Base-by-base conservation (phyloP, 495 filamentous ascomycete genomes). In the Neurospora intermedia region DNA sequence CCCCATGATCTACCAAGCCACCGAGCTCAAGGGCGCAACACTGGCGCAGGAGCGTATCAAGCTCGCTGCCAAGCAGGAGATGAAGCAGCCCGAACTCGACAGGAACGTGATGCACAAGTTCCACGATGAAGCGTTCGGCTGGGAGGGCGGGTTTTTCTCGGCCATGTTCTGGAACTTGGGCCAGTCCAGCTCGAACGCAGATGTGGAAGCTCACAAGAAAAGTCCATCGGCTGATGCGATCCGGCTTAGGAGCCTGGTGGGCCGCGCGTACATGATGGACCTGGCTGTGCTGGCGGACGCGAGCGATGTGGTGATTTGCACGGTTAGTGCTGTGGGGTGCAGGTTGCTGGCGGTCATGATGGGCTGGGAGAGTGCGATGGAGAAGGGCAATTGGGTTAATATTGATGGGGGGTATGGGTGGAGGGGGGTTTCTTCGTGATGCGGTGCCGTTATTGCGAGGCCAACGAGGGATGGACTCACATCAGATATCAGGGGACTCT, bases 121-220 rank as follows among this genome's bases (percentile, higher is more conserved):
- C 79, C 83, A 90, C 45, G 90, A 91, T 70, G 89, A 91, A 79
- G 84, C 86, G 31, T 85, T 89, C 40, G 91, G 91, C 38, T 93
- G 91, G 91, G 91, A 92, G 76, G 91, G 91, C 42, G 91, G 91
- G 9, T 93, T 93, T 81, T 93, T 89, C 79, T 82, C 84, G 31
- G 84, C 85, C 74, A 88, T 92, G 80, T 93, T 93, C 78, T 91
- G 88, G 87, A 86, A 86, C 59, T 80, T 93, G 2, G 91, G 90
- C 38, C 78, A 79, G 27, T 75, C 81, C 18, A 76, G 75, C 70
- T 66, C 76, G 71, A 79, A 74, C 74, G 82, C 80, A 42, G 54
- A 66, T 27, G 54, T 66, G 15, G 54, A 66, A 15, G 54, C 54
- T 16, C 27, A 66, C 54, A 66, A 66, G 15, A 66, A 66, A 3